phyloP scores from a whole-genome alignment of 345 rosid genomes.

The Gossypium sturtianum region DNA sequence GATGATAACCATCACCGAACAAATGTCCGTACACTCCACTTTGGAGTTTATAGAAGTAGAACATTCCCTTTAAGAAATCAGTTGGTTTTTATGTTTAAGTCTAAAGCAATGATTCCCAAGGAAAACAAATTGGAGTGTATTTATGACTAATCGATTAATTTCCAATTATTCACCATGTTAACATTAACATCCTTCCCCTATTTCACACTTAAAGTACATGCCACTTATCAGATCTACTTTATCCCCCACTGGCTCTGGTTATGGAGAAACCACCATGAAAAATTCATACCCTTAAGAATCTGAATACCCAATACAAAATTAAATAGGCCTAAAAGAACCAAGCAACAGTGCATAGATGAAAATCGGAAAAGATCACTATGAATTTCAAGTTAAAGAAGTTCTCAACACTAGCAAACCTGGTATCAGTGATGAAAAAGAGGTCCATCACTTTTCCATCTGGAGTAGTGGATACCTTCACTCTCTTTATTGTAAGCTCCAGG shows the following conservation, averaged over 20 bases:
- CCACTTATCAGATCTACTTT: not conserved
- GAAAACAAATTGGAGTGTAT: not conserved
- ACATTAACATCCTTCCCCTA: not conserved
- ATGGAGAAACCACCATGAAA: not conserved
- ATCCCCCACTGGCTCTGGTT: not conserved
- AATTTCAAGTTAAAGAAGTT: not conserved
- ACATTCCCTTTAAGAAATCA: not conserved
- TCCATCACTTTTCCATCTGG: slow-evolving; percentile 73
- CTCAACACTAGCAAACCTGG: slow-evolving; percentile 41
- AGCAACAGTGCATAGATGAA: not conserved
- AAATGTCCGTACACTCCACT: not conserved
- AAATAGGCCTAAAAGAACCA: not conserved
- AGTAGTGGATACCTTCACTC: slow-evolving; percentile 60
- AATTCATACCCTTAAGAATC: not conserved
- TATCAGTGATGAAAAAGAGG: slow-evolving; percentile 64
- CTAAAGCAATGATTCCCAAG: not conserved
- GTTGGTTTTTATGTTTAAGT: not conserved
- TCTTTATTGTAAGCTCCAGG: slow-evolving; percentile 57
- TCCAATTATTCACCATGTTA: not conserved
- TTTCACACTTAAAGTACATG: not conserved
- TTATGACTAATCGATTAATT: not conserved
- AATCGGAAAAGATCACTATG: not conserved
- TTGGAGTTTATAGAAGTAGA: not conserved
- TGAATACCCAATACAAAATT: not conserved
- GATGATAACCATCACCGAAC: not conserved